Base-by-base conservation (phyloP, 306 rosid species). In the Pueraria montana region DNA sequence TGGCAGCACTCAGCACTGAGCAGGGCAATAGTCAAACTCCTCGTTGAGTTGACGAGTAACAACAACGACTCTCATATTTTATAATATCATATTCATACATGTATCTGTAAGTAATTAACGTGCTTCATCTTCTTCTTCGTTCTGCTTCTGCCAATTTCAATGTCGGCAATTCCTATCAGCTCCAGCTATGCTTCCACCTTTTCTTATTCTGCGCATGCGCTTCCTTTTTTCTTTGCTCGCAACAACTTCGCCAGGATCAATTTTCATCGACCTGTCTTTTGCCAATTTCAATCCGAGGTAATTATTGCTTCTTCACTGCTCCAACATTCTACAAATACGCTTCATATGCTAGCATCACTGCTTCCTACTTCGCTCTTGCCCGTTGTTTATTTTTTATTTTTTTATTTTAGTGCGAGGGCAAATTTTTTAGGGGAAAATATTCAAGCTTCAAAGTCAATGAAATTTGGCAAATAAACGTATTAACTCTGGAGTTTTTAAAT, bases 221-320 rank as follows among this genome's bases (percentile, higher is more conserved):
- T 72, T 84, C 84, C 82, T 24, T 21, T 50, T 45, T 36, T 83
- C 73, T 17, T 24, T 24, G 20, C 71, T 87, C 82, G 50, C 50
- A 48, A 14, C 86, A 73, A 52, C 55, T 78, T 68, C 68, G 1
- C 70, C 53, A 21, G 70, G 13, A 32, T 64, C 85, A 21, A 27
- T 1, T 38, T 64, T 61, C 76, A 74, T 62, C 49, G 18, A 73
- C 56, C 80, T 11, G 70, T 87, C 5, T 78, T 61, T 17, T 87
- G 87, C 59, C 87, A 67, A 69, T 30, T 63, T 58, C 45, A 84
- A 38, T 78, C 76, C 42, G n/a, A 84, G 78, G 90, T 84, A 68
- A 3, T 13, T 26, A 1, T 40, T 16, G 1, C 23, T 81, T 26
- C 42, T 80, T 80, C 79, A 5, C 6, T 68, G 1, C 38, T 52